Percentiles rank a stretch among this genome's conserved stretches.
Evolutionary conservation across 1,284 basidiomycete genomes (phyloP).

Genomic region (Puccinia hordei): DNA sequence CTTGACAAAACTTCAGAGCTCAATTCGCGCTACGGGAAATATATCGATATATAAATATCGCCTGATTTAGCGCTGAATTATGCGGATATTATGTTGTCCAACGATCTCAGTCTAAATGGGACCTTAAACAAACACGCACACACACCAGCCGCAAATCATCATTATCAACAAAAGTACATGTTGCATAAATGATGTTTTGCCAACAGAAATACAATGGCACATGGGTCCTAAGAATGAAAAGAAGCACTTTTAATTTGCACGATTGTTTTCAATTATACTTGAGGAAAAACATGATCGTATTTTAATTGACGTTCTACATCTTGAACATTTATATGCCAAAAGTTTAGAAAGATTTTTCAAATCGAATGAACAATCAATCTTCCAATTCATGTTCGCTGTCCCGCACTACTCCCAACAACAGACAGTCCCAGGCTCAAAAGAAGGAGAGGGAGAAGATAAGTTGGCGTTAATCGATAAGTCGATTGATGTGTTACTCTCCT

Average conservation of each 20-base stretch:
- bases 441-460: neutral
- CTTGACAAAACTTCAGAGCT: neutral
- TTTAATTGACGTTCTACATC: no score
- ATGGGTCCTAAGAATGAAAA: no score
- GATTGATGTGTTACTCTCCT: conserved; percentile 8
- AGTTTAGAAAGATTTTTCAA: neutral
- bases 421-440: neutral
- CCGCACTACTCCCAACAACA: neutral
- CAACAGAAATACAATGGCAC: no score
- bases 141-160: no score
- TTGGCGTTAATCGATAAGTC: neutral
- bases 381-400: neutral
- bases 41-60: no score
- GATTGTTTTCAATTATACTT: no score
- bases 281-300: no score
- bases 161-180: no score
- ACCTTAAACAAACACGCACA: no score
- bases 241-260: no score
- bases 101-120: neutral
- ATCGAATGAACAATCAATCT: neutral
- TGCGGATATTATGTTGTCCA: neutral
- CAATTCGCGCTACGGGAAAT: no score
- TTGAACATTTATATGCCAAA: neutral
- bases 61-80: neutral
- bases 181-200: no score